A percentile compares a stretch with the other conserved stretches of the same genome.
Evolutionary conservation across 2,329 filamentous ascomycete genomes (phyloP).

Genomic region (Stachybotrys chlorohalonatus): DNA sequence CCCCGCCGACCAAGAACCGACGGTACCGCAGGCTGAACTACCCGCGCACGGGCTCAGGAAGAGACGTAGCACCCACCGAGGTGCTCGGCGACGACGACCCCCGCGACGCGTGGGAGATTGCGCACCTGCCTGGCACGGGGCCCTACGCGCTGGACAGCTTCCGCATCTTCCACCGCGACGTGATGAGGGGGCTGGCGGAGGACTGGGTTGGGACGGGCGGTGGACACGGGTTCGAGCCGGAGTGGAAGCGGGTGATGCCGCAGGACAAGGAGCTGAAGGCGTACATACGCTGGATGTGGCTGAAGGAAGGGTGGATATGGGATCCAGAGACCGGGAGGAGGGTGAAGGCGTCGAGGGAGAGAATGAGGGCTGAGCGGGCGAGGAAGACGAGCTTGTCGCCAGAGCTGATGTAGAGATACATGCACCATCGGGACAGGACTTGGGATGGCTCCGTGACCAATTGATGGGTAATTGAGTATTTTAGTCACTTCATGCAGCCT

Average conservation of each 20-base stretch:
- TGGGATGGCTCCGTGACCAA: no score
- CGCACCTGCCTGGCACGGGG: conserved; percentile 2
- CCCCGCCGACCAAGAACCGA: neutral
- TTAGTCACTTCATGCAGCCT: no score
- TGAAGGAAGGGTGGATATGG: conserved; percentile 2
- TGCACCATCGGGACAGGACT: neutral
- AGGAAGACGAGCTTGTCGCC: conserved; percentile 1
- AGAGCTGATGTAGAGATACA: neutral
- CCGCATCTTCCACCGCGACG: conserved; percentile 4
- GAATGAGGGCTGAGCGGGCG: neutral
- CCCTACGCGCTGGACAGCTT: conserved; percentile 3
- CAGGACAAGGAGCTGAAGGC: conserved; percentile 4
- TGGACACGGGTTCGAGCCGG: neutral
- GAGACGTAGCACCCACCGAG: conserved; percentile 2
- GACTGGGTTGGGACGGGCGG: conserved; percentile 1
- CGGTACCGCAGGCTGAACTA: conserved; percentile 3
- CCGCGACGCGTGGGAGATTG: conserved; percentile 3
- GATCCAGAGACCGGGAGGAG: neutral
- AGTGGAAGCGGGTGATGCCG: conserved; percentile 4
- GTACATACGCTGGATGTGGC: conserved; percentile 3
- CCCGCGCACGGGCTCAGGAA: neutral
- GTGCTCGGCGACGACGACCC: conserved; percentile 1
- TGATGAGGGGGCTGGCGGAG: conserved; percentile 1
- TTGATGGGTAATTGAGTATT: no score
- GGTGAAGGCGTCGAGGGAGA: conserved; percentile 1